These are phyloP conservation scores for Arthroderma sp. DNA, from an alignment of 2,329 filamentous ascomycete genomes.

Conservation along the genomic window DNA sequence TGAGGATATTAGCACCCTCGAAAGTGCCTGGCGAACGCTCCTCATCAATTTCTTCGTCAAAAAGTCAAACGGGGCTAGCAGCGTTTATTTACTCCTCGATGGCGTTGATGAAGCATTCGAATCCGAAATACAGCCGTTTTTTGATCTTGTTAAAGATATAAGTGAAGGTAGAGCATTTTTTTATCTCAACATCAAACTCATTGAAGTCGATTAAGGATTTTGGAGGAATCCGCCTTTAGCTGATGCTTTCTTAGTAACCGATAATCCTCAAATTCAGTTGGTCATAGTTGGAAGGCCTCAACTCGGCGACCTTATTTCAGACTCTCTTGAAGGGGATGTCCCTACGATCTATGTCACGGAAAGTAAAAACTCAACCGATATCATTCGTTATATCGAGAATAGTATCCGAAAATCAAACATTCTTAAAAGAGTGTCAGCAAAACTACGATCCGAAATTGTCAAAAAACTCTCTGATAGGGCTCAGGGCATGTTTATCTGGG, in stretches of 20 bases:
- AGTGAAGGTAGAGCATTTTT: constrained; percentile 7
- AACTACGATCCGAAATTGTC: constrained; percentile 25
- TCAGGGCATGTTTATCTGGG: constrained; percentile 40
- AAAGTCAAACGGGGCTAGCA: constrained; percentile 22
- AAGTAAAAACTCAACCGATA: constrained; percentile 35
- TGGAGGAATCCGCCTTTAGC: not conserved
- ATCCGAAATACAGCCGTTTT: constrained; percentile 29
- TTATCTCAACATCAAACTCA: not conserved
- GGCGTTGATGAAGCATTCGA: constrained; percentile 38
- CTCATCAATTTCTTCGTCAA: constrained; percentile 31
- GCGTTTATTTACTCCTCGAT: constrained; percentile 37
- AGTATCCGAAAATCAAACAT: constrained; percentile 32
- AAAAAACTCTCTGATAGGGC: constrained; percentile 33
- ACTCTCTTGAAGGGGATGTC: constrained; percentile 15
- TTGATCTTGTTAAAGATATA: constrained; percentile 26
- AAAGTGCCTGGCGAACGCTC: constrained; percentile 35
- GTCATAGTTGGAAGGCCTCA: constrained; percentile 35
- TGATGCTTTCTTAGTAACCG: not conserved
- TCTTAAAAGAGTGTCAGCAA: constrained; percentile 26
- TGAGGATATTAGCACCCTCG: constrained; percentile 35
- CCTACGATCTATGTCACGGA: constrained; percentile 35
- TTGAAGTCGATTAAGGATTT: not conserved
- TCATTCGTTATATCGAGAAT: constrained; percentile 33
- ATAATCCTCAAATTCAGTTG: constrained; percentile 24
- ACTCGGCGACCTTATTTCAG: constrained; percentile 29